phyloP scores from a whole-genome alignment of 169 alveolate species.

The Plasmodium cynomolgi region DNA sequence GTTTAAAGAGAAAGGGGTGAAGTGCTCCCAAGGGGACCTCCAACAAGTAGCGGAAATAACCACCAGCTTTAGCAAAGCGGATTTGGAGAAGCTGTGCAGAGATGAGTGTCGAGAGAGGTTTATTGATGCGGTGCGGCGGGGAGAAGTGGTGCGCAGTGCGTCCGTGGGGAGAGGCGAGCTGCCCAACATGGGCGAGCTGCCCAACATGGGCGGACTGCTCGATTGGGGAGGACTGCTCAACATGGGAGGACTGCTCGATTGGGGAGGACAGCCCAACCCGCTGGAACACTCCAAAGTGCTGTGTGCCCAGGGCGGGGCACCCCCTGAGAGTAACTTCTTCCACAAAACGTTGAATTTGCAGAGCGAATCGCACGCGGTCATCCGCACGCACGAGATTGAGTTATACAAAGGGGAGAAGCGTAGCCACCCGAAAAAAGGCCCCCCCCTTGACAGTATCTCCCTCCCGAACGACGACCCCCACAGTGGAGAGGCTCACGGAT shows the following conservation, averaged over 20 bases:
- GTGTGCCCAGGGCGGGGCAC: neutral
- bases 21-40: neutral
- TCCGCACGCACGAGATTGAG: slow-evolving; percentile 50
- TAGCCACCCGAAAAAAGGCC: neutral
- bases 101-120: slow-evolving; percentile 62
- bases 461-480: neutral
- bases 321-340: slow-evolving; percentile 22
- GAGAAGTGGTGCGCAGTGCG: no score
- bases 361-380: slow-evolving; percentile 16
- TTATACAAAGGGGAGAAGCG: slow-evolving; percentile 15
- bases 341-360: slow-evolving; percentile 25
- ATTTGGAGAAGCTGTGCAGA: slow-evolving; percentile 14
- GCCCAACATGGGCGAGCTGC: no score
- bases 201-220: no score
- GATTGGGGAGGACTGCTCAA: no score
- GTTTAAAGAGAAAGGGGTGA: slow-evolving; percentile 6
- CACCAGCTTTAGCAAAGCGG: slow-evolving; percentile 5
- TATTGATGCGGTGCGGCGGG: slow-evolving; percentile 2
- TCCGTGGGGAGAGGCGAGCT: no score
- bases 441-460: neutral
- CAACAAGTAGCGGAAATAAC: slow-evolving; percentile 23
- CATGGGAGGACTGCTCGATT: neutral
- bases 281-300: neutral
- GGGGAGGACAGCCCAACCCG: neutral
- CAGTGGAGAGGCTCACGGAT: neutral